Percentiles rank a stretch among this genome's conserved stretches.
Evolutionary conservation across 2,329 filamentous ascomycete species (phyloP).

Genomic region (Penicillium sp.): DNA sequence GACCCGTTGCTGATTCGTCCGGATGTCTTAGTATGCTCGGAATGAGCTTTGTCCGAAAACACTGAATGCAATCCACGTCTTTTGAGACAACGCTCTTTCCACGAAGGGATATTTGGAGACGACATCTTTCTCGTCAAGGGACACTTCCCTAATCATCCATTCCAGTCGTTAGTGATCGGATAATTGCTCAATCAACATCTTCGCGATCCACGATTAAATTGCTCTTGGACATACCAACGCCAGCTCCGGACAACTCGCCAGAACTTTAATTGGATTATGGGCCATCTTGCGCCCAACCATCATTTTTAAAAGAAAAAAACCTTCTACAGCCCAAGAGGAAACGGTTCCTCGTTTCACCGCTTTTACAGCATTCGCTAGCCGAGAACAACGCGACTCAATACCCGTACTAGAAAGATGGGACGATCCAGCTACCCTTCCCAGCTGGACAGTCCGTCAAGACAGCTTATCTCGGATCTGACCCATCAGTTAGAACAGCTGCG

Average conservation of each 20-base stretch:
- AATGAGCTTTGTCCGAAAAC: background rate
- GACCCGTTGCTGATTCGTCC: background rate
- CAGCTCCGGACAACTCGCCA: background rate
- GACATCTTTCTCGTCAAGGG: background rate
- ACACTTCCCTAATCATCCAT: background rate
- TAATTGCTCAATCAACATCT: background rate
- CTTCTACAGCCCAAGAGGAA: background rate
- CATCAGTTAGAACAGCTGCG: slow-evolving; percentile 47
- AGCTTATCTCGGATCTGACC: slow-evolving; percentile 47
- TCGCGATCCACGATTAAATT: background rate
- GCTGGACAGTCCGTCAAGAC: slow-evolving; percentile 46
- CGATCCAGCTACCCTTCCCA: slow-evolving; percentile 33
- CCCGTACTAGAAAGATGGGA: slow-evolving; percentile 31
- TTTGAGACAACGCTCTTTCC: background rate
- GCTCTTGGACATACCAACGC: background rate
- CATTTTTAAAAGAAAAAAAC: background rate
- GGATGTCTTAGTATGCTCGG: background rate
- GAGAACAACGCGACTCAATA: background rate
- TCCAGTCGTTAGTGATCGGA: background rate
- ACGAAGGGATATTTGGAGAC: background rate
- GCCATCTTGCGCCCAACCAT: background rate
- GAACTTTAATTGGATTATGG: background rate
- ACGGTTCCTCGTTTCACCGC: background rate
- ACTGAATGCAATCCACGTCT: background rate
- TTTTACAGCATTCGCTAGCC: background rate